Percentiles rank a stretch among this genome's conserved stretches.
These are phyloP conservation scores for Fistulifera pelliculosa DNA, from an alignment of 108 stramenopile genomes.

Conservation along the genomic window DNA sequence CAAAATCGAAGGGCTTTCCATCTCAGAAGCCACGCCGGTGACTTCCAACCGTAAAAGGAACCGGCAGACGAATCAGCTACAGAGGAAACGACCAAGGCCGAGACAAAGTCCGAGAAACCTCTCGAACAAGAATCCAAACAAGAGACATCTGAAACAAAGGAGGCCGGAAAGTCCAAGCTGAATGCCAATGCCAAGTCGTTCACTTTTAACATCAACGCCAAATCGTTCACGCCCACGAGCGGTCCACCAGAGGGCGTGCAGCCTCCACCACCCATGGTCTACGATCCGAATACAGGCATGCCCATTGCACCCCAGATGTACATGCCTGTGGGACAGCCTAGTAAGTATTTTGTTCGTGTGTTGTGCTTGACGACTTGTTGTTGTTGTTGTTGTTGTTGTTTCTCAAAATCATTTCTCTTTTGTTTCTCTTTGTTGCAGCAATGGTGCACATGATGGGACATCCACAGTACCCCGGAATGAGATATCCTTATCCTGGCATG, in stretches of 20 bases:
- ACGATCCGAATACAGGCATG: slow-evolving; percentile 6
- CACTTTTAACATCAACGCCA: slow-evolving; percentile 69
- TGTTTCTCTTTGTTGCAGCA: slow-evolving; percentile 18
- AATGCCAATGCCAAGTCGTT: slow-evolving; percentile 76
- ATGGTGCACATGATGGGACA: slow-evolving; percentile 73
- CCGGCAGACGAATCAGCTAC: slow-evolving; percentile 4
- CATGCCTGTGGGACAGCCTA: slow-evolving; percentile 6
- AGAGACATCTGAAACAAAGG: slow-evolving; percentile 16
- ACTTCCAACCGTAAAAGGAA: slow-evolving; percentile 5
- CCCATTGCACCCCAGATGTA: slow-evolving; percentile 3
- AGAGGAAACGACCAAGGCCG: slow-evolving; percentile 10
- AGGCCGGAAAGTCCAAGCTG: slow-evolving; percentile 45
- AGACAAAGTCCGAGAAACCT: slow-evolving; percentile 4
- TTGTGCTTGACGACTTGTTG: background rate
- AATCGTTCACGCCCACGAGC: slow-evolving; percentile 64
- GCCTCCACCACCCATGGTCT: background rate
- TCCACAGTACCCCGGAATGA: slow-evolving; percentile 40
- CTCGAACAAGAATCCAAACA: background rate
- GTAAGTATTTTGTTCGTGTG: slow-evolving; percentile 1
- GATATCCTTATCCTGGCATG: slow-evolving; percentile 39
- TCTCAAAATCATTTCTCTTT: background rate
- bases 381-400: slow-evolving; percentile 4
- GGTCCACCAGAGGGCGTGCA: slow-evolving; percentile 17
- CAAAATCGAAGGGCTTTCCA: slow-evolving; percentile 1
- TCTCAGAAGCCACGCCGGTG: slow-evolving; percentile 1